Conservation (phyloP, 2,329 filamentous ascomycete genomes). For the Penicillium sp. region DNA sequence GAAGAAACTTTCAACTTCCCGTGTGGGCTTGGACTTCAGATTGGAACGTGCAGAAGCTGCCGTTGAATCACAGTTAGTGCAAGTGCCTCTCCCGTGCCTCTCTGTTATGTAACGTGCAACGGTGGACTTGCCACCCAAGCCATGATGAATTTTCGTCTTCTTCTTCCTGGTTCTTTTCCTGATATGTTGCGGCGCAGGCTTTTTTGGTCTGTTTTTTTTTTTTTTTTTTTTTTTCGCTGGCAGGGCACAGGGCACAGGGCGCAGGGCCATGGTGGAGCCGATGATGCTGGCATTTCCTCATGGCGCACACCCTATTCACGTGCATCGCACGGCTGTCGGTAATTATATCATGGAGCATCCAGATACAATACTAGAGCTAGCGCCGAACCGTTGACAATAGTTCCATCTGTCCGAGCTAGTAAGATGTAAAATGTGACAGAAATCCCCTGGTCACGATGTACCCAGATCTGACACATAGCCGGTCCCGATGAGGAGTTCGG, state of each 20-base stretch:
- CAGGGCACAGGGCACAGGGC: constrained; percentile 1
- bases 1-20: constrained; percentile 11
- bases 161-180: background rate
- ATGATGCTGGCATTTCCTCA: background rate
- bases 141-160: background rate
- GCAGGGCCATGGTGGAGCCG: background rate
- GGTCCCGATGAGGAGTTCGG: constrained; percentile 29
- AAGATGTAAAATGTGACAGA: constrained; percentile 1
- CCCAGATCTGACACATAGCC: constrained; percentile 24
- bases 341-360: constrained; percentile 8
- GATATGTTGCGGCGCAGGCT: background rate
- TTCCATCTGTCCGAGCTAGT: constrained; percentile 16
- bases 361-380: constrained; percentile 5
- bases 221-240: background rate
- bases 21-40: constrained; percentile 17
- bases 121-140: constrained; percentile 5
- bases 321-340: background rate
- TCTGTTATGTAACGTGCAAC: background rate
- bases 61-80: constrained; percentile 21
- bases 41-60: constrained; percentile 23
- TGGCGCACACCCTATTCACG: constrained; percentile 3
- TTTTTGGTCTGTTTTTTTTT: background rate
- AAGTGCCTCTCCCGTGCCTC: background rate
- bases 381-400: constrained; percentile 15
- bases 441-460: constrained; percentile 9